Base-by-base conservation (phyloP, 2,329 filamentous ascomycete species). In the Cercospora zeae-maydis region DNA sequence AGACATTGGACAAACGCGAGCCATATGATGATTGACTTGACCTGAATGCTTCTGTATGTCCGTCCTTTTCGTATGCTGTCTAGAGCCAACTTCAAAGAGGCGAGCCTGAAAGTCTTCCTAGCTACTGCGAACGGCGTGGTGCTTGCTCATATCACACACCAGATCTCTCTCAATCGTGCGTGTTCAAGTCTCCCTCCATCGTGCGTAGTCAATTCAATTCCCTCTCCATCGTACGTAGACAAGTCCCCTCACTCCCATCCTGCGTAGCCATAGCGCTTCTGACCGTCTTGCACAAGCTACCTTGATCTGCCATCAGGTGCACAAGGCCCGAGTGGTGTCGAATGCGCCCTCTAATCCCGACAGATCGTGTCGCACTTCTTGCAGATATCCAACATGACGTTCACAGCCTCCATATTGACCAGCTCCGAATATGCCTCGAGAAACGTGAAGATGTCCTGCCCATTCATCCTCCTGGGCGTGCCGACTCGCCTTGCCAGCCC, bases 371-470 rank as follows among this genome's bases (percentile, higher is more conserved):
- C 49, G 34, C 58, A 61, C 21, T n/a, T 42, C 49, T 55, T 42
- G 36, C 58, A 61, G 37, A 61, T 61, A 24, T 55, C 49, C n/a
- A 61, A 34, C 36, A 61, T 54, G 27, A 54, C 49, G 10, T 61
- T 21, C 24, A 19, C 24, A 6, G 58, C 58, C 49, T 54, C 58
- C 21, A 27, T 42, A 11, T 47, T 55, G 27, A 61, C 16, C 49
- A 54, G 19, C 11, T 39, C 49, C n/a, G 47, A 19, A 53, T 61
- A 61, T 9, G 21, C 36, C 24, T 45, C 58, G 5, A 61, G 27
- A 34, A 61, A 55, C 33, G 33, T 30, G 24, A 53, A 30, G 16
- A 61, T 37, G 16, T 61, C 58, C 31, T 42, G 24, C 1, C 58
- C 58, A 14, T 27, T 55, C 36, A 30, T 53, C 7, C 30, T 37